Evolutionary conservation across 371 early-diverging fungal species (phyloP).

Genomic region (Mortierella sp.): DNA sequence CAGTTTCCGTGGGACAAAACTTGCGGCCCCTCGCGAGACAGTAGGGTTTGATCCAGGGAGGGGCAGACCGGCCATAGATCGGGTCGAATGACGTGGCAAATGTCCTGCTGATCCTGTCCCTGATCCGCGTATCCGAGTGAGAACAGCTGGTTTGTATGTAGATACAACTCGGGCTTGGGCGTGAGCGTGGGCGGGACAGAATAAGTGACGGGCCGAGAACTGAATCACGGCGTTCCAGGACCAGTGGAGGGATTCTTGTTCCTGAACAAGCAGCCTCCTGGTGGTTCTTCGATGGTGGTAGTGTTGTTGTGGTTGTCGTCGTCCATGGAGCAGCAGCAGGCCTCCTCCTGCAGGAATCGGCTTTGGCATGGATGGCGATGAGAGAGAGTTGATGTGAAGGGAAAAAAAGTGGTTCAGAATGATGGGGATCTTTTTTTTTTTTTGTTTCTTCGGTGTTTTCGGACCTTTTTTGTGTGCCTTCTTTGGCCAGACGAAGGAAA

Average conservation of each 20-base stretch:
- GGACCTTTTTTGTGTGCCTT: not conserved
- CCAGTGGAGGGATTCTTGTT: conserved; percentile 12
- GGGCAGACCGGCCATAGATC: not conserved
- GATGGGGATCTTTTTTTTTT: not conserved
- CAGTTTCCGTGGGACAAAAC: not conserved
- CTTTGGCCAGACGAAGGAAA: not conserved
- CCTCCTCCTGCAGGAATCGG: conserved; percentile 30
- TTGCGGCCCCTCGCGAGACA: not conserved
- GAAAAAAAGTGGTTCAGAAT: not conserved
- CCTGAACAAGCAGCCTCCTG: not conserved
- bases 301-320: not conserved
- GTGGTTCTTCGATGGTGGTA: not conserved
- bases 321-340: conserved; percentile 14
- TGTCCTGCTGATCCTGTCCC: not conserved
- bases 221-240: conserved; percentile 50
- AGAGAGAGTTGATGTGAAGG: not conserved
- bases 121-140: not conserved
- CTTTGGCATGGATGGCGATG: conserved; percentile 35
- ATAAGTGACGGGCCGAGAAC: conserved; percentile 51
- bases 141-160: not conserved
- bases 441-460: not conserved
- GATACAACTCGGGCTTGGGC: not conserved
- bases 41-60: not conserved
- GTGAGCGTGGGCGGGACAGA: conserved; percentile 39
- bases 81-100: not conserved